These are phyloP conservation scores for Cryptosporidium tyzzeri DNA, from an alignment of 169 alveolate genomes.

Conservation along the genomic window DNA sequence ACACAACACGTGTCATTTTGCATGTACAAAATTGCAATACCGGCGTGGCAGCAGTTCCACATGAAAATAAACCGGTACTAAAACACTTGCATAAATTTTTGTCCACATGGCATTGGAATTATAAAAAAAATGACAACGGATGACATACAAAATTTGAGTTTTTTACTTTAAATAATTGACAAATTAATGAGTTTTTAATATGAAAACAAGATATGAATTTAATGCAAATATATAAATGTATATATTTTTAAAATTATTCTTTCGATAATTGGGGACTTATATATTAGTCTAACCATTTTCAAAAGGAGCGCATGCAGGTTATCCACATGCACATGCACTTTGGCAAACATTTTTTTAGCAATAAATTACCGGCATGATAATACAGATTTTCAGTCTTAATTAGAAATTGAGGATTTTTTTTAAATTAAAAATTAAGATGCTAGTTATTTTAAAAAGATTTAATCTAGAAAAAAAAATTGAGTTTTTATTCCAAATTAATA, in stretches of 20 bases:
- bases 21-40: slow-evolving; percentile 45
- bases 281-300: neutral
- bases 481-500: neutral
- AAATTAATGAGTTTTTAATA: neutral
- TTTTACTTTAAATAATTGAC: neutral
- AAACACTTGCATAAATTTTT: slow-evolving; percentile 19
- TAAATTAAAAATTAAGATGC: neutral
- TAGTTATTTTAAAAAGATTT: no score
- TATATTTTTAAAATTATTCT: no score
- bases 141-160: neutral
- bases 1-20: slow-evolving; percentile 74
- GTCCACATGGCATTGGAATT: slow-evolving; percentile 30
- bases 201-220: no score
- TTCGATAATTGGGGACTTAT: neutral
- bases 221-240: no score
- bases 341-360: neutral
- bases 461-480: neutral
- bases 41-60: slow-evolving; percentile 76
- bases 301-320: neutral
- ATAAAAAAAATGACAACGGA: neutral
- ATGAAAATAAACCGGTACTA: slow-evolving; percentile 44
- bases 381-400: neutral
- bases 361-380: neutral
- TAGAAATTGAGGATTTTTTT: no score
- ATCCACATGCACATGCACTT: slow-evolving; percentile 5